Conservation (phyloP, 495 filamentous ascomycete species). For the Tuber aestivum region DNA sequence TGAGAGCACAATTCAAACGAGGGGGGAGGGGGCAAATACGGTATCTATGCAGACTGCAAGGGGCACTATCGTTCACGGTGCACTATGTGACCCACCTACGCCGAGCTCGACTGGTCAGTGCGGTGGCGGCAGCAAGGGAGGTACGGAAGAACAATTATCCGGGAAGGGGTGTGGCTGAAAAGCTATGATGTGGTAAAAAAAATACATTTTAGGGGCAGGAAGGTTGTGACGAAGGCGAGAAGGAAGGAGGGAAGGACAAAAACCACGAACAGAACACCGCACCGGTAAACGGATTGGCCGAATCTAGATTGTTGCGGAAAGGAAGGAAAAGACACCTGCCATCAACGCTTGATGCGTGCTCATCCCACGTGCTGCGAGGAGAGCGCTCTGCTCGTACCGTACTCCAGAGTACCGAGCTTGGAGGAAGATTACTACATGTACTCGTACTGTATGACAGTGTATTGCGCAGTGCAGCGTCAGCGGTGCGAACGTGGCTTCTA, state of each 20-base stretch:
- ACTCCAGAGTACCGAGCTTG: too few relatives aligned
- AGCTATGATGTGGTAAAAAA: too few relatives aligned
- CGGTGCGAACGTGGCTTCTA: neutral
- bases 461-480: neutral
- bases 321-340: neutral
- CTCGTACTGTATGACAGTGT: neutral
- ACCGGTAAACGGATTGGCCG: neutral
- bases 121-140: neutral
- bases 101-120: neutral
- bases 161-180: neutral
- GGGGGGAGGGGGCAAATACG: too few relatives aligned
- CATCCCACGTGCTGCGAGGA: neutral
- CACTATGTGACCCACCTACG: neutral
- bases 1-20: too few relatives aligned
- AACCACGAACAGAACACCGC: neutral
- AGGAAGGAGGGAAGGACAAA: neutral
- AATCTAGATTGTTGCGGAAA: neutral
- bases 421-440: neutral
- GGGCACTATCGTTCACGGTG: neutral
- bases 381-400: neutral
- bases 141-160: neutral
- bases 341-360: neutral
- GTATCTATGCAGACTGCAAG: too few relatives aligned
- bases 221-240: neutral
- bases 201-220: too few relatives aligned